Percentiles rank a stretch among this genome's conserved stretches.
Conservation (phyloP, 1,284 basidiomycete species). For the Pisolithus thermaeus region DNA sequence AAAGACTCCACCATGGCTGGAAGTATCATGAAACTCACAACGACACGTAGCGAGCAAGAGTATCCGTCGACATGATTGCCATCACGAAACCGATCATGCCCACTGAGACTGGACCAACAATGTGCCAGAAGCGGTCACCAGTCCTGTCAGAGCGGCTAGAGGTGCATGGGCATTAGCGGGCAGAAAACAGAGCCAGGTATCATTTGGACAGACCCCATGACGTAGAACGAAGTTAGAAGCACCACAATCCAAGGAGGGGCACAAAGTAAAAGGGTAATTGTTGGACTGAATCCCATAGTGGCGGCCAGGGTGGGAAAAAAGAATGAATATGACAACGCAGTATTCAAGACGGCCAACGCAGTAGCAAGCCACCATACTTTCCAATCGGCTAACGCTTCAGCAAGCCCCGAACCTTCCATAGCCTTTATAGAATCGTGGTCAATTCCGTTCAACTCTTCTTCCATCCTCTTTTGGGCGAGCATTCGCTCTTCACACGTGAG, state of each 20-base stretch:
- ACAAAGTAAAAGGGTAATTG: slow-evolving; percentile 51
- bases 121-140: slow-evolving; percentile 47
- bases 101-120: slow-evolving; percentile 36
- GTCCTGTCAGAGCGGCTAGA: slow-evolving; percentile 49
- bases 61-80: slow-evolving; percentile 48
- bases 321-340: slow-evolving; percentile 53
- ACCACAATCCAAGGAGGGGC: slow-evolving; percentile 60
- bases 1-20: background rate
- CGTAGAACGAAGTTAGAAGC: slow-evolving; percentile 36
- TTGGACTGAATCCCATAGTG: slow-evolving; percentile 50
- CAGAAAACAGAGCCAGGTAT: background rate
- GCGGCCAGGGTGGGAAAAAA: slow-evolving; percentile 49
- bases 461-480: slow-evolving; percentile 53
- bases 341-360: slow-evolving; percentile 38
- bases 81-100: slow-evolving; percentile 54
- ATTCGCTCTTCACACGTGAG: slow-evolving; percentile 42
- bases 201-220: slow-evolving; percentile 29
- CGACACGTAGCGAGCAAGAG: slow-evolving; percentile 45
- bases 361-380: slow-evolving; percentile 51
- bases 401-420: slow-evolving; percentile 6
- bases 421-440: slow-evolving; percentile 33
- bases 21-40: slow-evolving; percentile 27
- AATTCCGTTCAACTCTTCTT: slow-evolving; percentile 48
- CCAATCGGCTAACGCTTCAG: slow-evolving; percentile 47
- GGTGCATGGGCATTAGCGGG: background rate